Percentiles rank a stretch among this genome's conserved stretches.
Evolutionary conservation across 805 yeast species (phyloP).

Genomic region (Candida alai): DNA sequence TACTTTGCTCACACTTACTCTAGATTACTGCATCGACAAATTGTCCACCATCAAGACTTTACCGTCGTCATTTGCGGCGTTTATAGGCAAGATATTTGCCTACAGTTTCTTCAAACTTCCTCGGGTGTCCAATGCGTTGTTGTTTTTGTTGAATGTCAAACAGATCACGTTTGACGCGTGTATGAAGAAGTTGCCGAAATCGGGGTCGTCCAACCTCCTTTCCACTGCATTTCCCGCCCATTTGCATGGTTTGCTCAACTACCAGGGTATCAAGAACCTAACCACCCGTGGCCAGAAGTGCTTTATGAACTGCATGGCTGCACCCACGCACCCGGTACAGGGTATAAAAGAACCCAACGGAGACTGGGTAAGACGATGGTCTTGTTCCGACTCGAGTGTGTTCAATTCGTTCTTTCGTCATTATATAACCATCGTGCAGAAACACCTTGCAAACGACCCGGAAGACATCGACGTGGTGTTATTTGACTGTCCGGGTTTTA

Average conservation of each 20-base stretch:
- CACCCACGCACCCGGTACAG: slow-evolving; percentile 39
- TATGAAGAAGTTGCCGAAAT: slow-evolving; percentile 5
- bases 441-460: slow-evolving; percentile 6
- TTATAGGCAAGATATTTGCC: slow-evolving; percentile 69
- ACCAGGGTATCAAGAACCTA: slow-evolving; percentile 30
- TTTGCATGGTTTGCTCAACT: slow-evolving; percentile 28
- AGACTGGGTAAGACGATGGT: slow-evolving; percentile 62
- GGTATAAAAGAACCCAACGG: slow-evolving; percentile 59
- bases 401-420: slow-evolving; percentile 62
- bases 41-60: slow-evolving; percentile 45
- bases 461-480: slow-evolving; percentile 8
- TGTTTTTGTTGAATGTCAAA: slow-evolving; percentile 55
- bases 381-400: slow-evolving; percentile 50
- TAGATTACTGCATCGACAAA: slow-evolving; percentile 48
- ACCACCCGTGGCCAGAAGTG: slow-evolving; percentile 19
- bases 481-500: slow-evolving; percentile 42
- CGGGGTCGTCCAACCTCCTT: slow-evolving; percentile 13
- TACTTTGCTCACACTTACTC: slow-evolving; percentile 44
- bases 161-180: slow-evolving; percentile 37
- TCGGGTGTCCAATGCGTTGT: slow-evolving; percentile 51
- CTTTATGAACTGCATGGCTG: slow-evolving; percentile 32
- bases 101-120: slow-evolving; percentile 46
- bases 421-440: slow-evolving; percentile 35
- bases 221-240: slow-evolving; percentile 28
- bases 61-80: slow-evolving; percentile 57